Percentiles rank a stretch among this genome's conserved stretches.
These are phyloP conservation scores for Gaeumannomyces tritici DNA, from an alignment of 2,329 filamentous ascomycete genomes.

Conservation along the genomic window DNA sequence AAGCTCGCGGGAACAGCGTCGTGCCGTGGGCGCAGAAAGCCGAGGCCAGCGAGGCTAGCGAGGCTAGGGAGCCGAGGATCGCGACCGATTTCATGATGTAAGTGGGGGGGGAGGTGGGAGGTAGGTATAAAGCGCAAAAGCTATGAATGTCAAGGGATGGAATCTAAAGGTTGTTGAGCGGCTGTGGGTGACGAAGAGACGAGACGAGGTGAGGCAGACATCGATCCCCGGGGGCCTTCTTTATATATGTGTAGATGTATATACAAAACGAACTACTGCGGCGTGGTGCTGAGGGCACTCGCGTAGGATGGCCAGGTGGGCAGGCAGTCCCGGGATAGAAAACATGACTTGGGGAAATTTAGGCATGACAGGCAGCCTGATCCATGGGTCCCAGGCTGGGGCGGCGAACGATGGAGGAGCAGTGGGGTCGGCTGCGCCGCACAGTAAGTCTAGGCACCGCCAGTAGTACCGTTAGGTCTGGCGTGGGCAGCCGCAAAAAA, in stretches of 20 bases:
- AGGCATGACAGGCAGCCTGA: background rate
- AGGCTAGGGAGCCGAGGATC: background rate
- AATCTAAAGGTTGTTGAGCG: no score
- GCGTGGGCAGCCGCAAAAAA: background rate
- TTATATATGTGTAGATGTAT: background rate
- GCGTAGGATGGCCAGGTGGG: background rate
- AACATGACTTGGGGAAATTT: background rate
- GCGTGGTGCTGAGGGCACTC: background rate
- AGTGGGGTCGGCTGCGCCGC: background rate
- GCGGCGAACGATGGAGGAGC: background rate
- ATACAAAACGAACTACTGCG: background rate
- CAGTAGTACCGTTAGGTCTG: background rate
- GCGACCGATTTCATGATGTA: background rate
- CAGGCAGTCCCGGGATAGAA: background rate
- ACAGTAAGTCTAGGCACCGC: background rate
- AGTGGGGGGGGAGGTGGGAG: background rate
- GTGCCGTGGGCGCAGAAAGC: constrained; percentile 25
- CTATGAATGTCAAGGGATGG: no score
- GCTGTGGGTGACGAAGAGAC: background rate
- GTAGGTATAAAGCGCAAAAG: no score
- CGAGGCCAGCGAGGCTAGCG: constrained; percentile 13
- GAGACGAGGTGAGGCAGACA: background rate
- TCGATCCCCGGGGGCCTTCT: background rate
- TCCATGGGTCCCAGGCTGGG: background rate
- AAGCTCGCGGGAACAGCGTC: constrained; percentile 18